Conservation (phyloP, 352 stramenopile species). For the Phytophthora nicotianae region DNA sequence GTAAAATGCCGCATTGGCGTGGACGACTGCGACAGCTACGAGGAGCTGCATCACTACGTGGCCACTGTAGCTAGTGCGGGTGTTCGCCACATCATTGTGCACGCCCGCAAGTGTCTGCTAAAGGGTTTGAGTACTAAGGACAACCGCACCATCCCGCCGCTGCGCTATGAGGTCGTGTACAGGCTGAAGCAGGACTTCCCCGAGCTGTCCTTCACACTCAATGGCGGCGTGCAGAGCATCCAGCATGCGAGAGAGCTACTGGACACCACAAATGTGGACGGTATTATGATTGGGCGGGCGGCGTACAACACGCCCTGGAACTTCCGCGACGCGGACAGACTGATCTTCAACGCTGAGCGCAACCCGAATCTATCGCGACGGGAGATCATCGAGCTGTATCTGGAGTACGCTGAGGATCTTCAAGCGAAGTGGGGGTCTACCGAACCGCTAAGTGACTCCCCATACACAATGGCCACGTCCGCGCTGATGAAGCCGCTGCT, state of each 20-base stretch:
- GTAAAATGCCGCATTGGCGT: slow-evolving; percentile 99
- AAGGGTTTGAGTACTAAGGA: slow-evolving; percentile 96
- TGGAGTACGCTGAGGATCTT: slow-evolving; percentile 86
- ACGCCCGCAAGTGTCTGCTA: slow-evolving; percentile 98
- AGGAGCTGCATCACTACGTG: slow-evolving; percentile 94
- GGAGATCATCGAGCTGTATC: slow-evolving; percentile 83
- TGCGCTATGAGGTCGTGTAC: slow-evolving; percentile 96
- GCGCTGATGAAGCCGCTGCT: slow-evolving; percentile 82
- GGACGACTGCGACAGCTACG: slow-evolving; percentile 94
- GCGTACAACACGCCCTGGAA: slow-evolving; percentile 92
- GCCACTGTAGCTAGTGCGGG: slow-evolving; percentile 86
- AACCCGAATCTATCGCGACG: slow-evolving; percentile 88
- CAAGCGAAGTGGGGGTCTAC: slow-evolving; percentile 73
- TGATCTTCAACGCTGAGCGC: slow-evolving; percentile 73
- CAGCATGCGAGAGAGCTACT: slow-evolving; percentile 91
- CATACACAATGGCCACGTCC: slow-evolving; percentile 83
- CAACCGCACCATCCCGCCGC: slow-evolving; percentile 97
- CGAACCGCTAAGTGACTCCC: slow-evolving; percentile 44
- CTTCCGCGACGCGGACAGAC: slow-evolving; percentile 82
- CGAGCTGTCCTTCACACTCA: slow-evolving; percentile 96
- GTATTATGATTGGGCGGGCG: slow-evolving; percentile 91
- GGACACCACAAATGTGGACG: slow-evolving; percentile 73
- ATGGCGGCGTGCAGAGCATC: slow-evolving; percentile 96
- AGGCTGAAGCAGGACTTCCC: slow-evolving; percentile 96
- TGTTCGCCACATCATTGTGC: slow-evolving; percentile 97